Conservation (phyloP, 768 basidiomycete genomes). For the Termitomyces sp. region DNA sequence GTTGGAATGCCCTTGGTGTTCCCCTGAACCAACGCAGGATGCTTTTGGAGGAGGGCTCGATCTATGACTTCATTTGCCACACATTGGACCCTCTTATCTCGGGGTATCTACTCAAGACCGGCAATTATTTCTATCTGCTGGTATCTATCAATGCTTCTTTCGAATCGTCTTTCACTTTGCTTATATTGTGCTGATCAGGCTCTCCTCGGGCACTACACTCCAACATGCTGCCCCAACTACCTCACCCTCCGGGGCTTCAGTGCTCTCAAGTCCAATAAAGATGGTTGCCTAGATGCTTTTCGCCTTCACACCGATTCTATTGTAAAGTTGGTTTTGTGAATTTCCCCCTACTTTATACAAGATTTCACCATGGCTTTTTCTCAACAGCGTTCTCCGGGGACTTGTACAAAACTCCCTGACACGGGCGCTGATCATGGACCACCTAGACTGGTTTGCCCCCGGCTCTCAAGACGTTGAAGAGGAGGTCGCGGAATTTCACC, state of each 20-base stretch:
- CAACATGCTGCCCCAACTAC: conserved; percentile 56
- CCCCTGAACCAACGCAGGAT: conserved; percentile 63
- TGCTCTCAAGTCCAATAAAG: conserved; percentile 41
- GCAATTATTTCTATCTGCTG: conserved; percentile 60
- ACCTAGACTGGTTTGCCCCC: conserved; percentile 54
- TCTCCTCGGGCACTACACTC: conserved; percentile 51
- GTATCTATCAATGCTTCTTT: conserved; percentile 20
- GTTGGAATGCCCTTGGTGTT: conserved; percentile 79
- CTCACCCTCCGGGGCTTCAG: conserved; percentile 58
- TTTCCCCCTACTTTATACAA: not conserved
- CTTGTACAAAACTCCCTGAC: conserved; percentile 40
- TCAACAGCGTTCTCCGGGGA: conserved; percentile 25
- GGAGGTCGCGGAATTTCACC: conserved; percentile 49
- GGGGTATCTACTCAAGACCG: conserved; percentile 49
- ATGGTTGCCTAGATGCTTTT: conserved; percentile 44
- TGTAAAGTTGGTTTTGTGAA: conserved; percentile 40
- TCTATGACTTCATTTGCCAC: conserved; percentile 46
- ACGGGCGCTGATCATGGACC: conserved; percentile 68
- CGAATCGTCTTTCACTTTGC: not conserved
- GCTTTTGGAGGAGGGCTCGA: conserved; percentile 45
- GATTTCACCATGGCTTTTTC: not conserved
- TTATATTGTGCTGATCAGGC: conserved; percentile 17
- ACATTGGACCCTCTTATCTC: conserved; percentile 45
- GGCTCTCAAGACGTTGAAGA: conserved; percentile 40
- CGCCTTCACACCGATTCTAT: conserved; percentile 71